Conservation (phyloP, 768 basidiomycete species). For the Neoboletus subvelutipes region DNA sequence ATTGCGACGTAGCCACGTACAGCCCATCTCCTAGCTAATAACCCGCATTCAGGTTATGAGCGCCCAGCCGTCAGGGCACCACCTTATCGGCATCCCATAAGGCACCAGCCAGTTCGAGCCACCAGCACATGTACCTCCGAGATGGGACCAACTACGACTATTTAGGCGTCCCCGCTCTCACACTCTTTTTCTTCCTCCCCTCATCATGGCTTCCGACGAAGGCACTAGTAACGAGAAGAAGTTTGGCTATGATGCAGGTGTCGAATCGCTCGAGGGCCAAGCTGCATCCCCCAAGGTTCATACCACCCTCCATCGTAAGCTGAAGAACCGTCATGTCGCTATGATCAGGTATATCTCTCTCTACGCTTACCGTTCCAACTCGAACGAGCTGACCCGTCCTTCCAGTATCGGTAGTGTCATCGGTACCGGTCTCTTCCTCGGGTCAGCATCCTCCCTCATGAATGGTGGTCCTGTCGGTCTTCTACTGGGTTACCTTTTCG, state of each 20-base stretch:
- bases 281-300: neutral
- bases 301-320: constrained; percentile 24
- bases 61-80: neutral
- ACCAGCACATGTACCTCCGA: neutral
- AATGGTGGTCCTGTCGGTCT: constrained; percentile 49
- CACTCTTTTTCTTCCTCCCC: neutral
- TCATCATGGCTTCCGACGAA: constrained; percentile 12
- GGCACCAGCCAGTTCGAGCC: neutral
- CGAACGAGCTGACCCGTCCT: neutral
- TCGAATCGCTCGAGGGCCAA: constrained; percentile 14
- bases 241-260: neutral
- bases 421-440: constrained; percentile 41
- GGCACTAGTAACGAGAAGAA: constrained; percentile 1
- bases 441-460: constrained; percentile 34
- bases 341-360: constrained; percentile 33
- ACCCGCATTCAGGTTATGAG: neutral
- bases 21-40: too few species aligned
- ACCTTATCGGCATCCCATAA: neutral
- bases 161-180: neutral
- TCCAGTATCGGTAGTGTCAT: constrained; percentile 39
- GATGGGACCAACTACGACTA: neutral
- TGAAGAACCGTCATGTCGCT: constrained; percentile 36
- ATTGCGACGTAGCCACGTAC: too few species aligned
- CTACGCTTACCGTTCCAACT: too few species aligned
- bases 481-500: constrained; percentile 40